These are phyloP conservation scores for Avena eriantha DNA, from an alignment of 176 grass and related monocot genomes.

Conservation along the genomic window DNA sequence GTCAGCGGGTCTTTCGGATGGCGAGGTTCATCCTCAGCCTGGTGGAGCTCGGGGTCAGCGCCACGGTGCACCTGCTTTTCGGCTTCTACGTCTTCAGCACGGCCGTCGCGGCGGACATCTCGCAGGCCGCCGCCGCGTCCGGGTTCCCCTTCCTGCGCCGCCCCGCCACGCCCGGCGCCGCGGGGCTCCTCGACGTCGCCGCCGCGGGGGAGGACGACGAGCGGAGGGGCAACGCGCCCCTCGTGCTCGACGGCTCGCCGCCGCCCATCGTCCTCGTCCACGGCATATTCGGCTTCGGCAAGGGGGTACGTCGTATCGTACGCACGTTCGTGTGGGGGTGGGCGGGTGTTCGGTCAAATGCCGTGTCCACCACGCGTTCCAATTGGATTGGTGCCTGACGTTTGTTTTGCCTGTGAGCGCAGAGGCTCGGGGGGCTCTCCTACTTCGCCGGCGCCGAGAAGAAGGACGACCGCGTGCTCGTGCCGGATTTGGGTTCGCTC, in stretches of 20 bases:
- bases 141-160: conserved; percentile 49
- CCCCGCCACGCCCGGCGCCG: background rate
- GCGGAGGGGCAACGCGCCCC: conserved; percentile 15
- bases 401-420: background rate
- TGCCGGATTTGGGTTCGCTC: conserved; percentile 97
- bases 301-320: conserved; percentile 66
- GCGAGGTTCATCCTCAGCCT: conserved; percentile 72
- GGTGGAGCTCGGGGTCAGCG: conserved; percentile 83
- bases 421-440: conserved; percentile 88
- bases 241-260: conserved; percentile 64
- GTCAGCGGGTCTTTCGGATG: conserved; percentile 40
- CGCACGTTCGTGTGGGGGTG: background rate
- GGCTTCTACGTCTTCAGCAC: conserved; percentile 93
- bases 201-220: conserved; percentile 38
- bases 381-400: background rate
- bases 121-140: conserved; percentile 65
- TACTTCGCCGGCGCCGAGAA: conserved; percentile 99
- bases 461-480: conserved; percentile 96
- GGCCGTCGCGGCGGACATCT: conserved; percentile 88
- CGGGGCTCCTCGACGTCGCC: conserved; percentile 55
- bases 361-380: conserved; percentile 20
- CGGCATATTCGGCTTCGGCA: conserved; percentile 98
- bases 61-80: conserved; percentile 78
- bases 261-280: conserved; percentile 96
- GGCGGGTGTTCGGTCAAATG: conserved; percentile 44